Evolutionary conservation across 2,329 filamentous ascomycete species (phyloP), one percentile per base, ranked within the genome.

Genomic region (Colletotrichum tabaci): DNA sequence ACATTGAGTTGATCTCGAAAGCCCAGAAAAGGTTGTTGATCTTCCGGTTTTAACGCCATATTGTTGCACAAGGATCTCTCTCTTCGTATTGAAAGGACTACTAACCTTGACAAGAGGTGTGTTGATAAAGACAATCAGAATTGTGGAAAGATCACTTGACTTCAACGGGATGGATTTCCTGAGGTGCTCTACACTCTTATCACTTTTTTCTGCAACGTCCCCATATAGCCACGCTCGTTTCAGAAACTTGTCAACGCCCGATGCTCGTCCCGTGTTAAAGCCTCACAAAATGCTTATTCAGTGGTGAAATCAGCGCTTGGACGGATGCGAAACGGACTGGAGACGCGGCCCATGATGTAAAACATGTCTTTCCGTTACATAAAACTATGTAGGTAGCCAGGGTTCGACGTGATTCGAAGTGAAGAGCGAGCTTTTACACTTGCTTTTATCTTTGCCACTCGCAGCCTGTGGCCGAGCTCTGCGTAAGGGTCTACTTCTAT

Each of bases 21-120:
- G 0, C 69, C 69, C 18, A 71, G 5, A 9, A 71, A 71, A n/a
- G 69, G 69, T 60, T 71, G 58, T 12, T 55, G 49, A 6, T 68
- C 69, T 12, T 71, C 69, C 15, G 10, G 13, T 21, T 68, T 44
- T n/a, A 30, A 47, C 47, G 60, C 56, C 69, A 71, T 71, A 1
- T 2, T 63, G 50, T 10, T 63, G 23, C 3, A 13, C 9, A n/a
- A 13, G 30, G 35, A 16, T n/a, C 15, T 23, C 3, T 49, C 10
- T 12, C 13, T 15, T 7, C 30, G 13, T 13, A 21, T 1, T 7
- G 18, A 9, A 2, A 26, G 26, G 26, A 26, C 26, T 26, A 4
- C 26, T 26, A 26, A 4, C 26, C 26, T 26, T 26, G 26, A 26
- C 26, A 26, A 26, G 26, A 26, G 23, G 23, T 26, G 26, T 26